Base-by-base conservation (phyloP, 257 asterid genomes). In the Nicotiana otophora region DNA sequence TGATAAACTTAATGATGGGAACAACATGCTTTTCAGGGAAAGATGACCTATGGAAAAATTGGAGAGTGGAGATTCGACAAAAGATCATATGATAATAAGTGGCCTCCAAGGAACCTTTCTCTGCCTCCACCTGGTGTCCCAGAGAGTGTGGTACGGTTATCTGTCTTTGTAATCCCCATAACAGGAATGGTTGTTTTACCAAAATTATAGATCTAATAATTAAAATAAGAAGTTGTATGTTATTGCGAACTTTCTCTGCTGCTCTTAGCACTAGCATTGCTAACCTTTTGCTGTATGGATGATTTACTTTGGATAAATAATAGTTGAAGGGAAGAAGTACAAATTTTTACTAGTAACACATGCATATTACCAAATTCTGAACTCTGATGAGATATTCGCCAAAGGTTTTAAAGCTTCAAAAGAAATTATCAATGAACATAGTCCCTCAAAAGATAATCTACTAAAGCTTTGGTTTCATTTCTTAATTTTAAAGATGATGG, bases 31-130 rank as follows among this genome's bases (percentile, higher is more conserved):
- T 16, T 84, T 39, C 87, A 93, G 97, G 99, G 99, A n/a, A 88
- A 91, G 66, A 69, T 92, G 90, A 95, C 97, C 42, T 88, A 87
- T n/a, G 98, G 98, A 84, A 94, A 94, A 90, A 85, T 94, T 67
- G 99, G 99, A 82, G 97, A 93, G 84, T 95, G 98, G 99, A 94
- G 99, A 91, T 95, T 95, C 58, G 99, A 95, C 88, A 95, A 95
- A 86, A 92, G 98, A 86, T 91, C 99, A 69, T 92, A 89, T 28
- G 90, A 81, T 87, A 80, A 79, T 16, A 70, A 61, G 51, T 94
- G 95, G 96, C 97, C 95, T 34, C 97, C 98, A 26, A 91, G 84
- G 85, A 95, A 95, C 86, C 97, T 95, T 51, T 14, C 99, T 23
- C 53, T 95, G 88, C 98, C 99, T 36, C 99, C 98, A 63, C 90